These are phyloP conservation scores for Petrea volubilis DNA, from an alignment of 257 asterid species.

Conservation along the genomic window DNA sequence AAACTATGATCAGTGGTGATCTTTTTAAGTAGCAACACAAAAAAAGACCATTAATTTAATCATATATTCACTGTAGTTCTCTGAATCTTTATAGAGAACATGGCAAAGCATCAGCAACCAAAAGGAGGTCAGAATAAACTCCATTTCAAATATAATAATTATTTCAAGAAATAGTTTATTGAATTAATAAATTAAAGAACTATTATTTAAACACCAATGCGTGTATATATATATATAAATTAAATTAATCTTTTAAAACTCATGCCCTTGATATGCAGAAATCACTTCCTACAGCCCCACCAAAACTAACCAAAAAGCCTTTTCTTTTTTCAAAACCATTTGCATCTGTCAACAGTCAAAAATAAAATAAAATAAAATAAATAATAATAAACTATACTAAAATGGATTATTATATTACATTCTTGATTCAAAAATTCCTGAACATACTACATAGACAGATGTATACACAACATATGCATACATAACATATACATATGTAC, in stretches of 20 bases:
- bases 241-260: conserved; percentile 37
- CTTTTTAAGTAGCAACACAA: conserved; percentile 16
- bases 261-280: conserved; percentile 58
- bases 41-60: conserved; percentile 2
- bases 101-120: conserved; percentile 54
- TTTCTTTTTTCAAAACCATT: conserved; percentile 50
- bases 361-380: not conserved
- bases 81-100: conserved; percentile 61
- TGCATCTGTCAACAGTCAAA: conserved; percentile 58
- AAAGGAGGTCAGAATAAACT: conserved; percentile 44
- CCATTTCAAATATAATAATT: conserved; percentile 23
- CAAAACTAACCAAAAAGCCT: conserved; percentile 44
- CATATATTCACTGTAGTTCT: conserved; percentile 23
- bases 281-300: conserved; percentile 58
- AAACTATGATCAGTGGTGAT: conserved; percentile 64
- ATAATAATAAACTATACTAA: too few relatives aligned
- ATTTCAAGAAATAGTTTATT: not conserved
- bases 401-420: too few relatives aligned
- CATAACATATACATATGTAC: not conserved
- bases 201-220: too few relatives aligned
- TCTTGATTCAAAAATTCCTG: too few relatives aligned
- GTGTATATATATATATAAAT: not conserved
- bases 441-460: conserved; percentile 19
- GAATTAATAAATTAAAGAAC: not conserved
- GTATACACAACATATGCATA: not conserved